Base-by-base conservation (phyloP, 2,329 filamentous ascomycete genomes). In the Pseudopithomyces maydicus region DNA sequence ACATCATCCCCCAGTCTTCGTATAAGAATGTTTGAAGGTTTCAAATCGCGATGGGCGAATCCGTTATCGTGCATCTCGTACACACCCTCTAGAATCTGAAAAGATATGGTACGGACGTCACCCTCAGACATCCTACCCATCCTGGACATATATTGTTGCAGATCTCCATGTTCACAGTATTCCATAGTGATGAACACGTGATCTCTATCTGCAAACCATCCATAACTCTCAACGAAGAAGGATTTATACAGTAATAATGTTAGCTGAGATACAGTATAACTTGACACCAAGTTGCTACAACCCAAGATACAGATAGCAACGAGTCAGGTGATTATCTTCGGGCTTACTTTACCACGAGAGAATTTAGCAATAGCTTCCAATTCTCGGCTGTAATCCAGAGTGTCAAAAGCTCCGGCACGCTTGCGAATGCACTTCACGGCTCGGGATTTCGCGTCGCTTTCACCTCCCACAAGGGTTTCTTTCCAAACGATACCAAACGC, bases 1-100 rank as follows among this genome's bases (percentile, higher is more conserved):
- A 57, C 52, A 19, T 43, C 59, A 1, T 48, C 48, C 15, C 59
- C 54, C 4, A 29, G 19, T 20, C 38, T 43, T 46, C 46, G 46
- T n/a, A 78, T 68, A 11, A 77, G 65, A 36, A 78, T 68, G 48
- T 78, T 77, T 68, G 74, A 45, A 14, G 76, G 75, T 51, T 78
- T 78, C 2, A 78, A 59, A 58, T 79, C 75, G 7, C 75, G 55
- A 62, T 79, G 76, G 1, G 69, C 62, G 55, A 76, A 77, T 2
- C 61, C 63, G 43, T 74, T 67, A 6, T 62, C 53, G 60, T 78
- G 76, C 72, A 78, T 75, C 19, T 67, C 59, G 6, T 62, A 51
- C 8, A 79, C 58, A 8, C 74, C 75, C 46, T 75, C 65, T 0
- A 75, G 52, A 3, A 78, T 35, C 56, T 79, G 76, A 7, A 54